A percentile compares a stretch with the other conserved stretches of the same genome.
phyloP scores from a whole-genome alignment of 2,329 filamentous ascomycete species.

The Calonectria hawksworthii region DNA sequence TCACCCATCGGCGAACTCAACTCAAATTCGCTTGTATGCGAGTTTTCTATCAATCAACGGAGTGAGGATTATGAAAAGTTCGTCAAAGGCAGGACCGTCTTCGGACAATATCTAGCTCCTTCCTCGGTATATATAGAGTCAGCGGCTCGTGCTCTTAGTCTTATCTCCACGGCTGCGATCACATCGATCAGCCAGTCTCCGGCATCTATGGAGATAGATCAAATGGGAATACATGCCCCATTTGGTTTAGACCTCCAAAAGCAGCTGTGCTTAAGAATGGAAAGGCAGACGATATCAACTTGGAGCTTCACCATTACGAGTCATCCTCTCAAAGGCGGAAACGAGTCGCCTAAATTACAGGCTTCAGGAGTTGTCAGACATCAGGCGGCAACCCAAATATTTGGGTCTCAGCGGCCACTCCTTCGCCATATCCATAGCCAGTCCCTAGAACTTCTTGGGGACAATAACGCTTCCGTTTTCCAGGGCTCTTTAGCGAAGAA shows the following conservation, averaged over 20 bases:
- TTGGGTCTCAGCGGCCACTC: not conserved
- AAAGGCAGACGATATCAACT: not conserved
- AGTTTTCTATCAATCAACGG: not conserved
- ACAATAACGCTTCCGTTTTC: not conserved
- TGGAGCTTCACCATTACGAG: not conserved
- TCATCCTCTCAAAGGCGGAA: not conserved
- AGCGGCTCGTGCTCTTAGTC: not conserved
- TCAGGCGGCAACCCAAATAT: not conserved
- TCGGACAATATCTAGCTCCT: not conserved
- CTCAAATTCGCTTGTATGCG: not conserved
- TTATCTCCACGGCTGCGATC: too few species aligned
- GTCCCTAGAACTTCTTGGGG: not conserved
- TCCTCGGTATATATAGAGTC: not conserved
- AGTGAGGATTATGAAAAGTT: not conserved
- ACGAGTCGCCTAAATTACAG: not conserved
- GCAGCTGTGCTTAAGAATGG: not conserved
- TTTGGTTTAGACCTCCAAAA: not conserved
- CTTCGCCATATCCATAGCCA: not conserved
- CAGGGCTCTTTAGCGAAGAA: not conserved
- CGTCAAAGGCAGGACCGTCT: not conserved
- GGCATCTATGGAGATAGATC: not conserved
- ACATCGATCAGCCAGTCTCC: too few species aligned
- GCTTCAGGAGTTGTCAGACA: not conserved
- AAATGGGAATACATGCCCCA: not conserved
- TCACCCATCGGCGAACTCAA: not conserved